Evolutionary conservation across 306 rosid genomes (phyloP).

Genomic region (Sicyos baderoa): DNA sequence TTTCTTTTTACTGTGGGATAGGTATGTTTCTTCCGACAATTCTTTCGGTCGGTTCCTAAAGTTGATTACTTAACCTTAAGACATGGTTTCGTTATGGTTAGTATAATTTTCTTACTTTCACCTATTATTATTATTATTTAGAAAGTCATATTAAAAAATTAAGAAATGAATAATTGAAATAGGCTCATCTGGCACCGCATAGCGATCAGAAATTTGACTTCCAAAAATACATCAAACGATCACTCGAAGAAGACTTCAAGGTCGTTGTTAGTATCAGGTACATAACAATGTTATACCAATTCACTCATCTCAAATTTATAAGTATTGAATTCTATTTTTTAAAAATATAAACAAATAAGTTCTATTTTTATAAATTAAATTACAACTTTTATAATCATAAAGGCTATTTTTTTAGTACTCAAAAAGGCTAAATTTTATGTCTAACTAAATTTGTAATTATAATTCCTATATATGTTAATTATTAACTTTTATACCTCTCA

Average conservation of each 20-base stretch:
- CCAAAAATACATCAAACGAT: slow-evolving; percentile 63
- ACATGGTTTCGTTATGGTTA: slow-evolving; percentile 85
- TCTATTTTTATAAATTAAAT: no score
- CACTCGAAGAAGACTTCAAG: slow-evolving; percentile 86
- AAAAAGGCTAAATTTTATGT: no score
- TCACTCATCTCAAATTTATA: background rate
- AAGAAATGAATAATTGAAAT: background rate
- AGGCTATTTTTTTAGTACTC: no score
- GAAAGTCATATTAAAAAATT: background rate
- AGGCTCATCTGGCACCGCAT: slow-evolving; percentile 92
- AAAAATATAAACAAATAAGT: no score
- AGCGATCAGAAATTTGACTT: slow-evolving; percentile 65
- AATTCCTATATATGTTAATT: no score
- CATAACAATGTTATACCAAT: background rate
- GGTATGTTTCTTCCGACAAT: slow-evolving; percentile 77
- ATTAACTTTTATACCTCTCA: background rate
- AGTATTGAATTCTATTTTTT: no score
- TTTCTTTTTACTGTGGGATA: background rate
- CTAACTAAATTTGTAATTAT: no score
- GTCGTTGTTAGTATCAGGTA: slow-evolving; percentile 88
- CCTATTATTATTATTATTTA: background rate
- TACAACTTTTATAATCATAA: no score
- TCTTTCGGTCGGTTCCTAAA: slow-evolving; percentile 80
- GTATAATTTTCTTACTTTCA: background rate
- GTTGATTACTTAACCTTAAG: slow-evolving; percentile 89